Evolutionary conservation across 768 basidiomycete species (phyloP).

Genomic region (Phlegmacium glaucopus): DNA sequence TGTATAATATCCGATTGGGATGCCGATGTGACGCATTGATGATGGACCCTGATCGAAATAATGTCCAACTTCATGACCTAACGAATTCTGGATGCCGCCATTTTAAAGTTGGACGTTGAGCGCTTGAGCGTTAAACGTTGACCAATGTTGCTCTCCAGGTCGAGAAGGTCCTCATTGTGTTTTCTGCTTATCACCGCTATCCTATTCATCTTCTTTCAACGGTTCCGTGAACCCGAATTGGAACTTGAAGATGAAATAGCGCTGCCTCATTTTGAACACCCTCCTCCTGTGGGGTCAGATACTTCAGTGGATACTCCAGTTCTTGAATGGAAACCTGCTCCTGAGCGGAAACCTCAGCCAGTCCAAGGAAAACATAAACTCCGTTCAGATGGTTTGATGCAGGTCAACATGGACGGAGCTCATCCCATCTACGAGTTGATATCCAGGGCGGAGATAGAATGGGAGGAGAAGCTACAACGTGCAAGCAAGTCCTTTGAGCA

Average conservation of each 20-base stretch:
- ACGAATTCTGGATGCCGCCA: too few relatives aligned
- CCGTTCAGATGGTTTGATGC: slow-evolving; percentile 37
- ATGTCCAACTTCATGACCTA: too few relatives aligned
- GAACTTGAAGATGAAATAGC: background rate
- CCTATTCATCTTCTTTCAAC: slow-evolving; percentile 2
- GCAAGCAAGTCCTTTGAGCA: slow-evolving; percentile 75
- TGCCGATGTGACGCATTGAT: too few relatives aligned
- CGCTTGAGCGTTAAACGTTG: too few relatives aligned
- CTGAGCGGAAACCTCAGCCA: background rate
- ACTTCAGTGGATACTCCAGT: background rate
- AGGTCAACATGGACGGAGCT: slow-evolving; percentile 34
- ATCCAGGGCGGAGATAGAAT: slow-evolving; percentile 63
- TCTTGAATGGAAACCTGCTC: background rate
- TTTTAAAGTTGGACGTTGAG: too few relatives aligned
- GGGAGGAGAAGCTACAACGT: slow-evolving; percentile 50
- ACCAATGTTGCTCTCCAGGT: slow-evolving; percentile 9
- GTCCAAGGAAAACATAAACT: slow-evolving; percentile 29
- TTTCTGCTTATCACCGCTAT: slow-evolving; percentile 6
- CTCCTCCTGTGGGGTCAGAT: background rate
- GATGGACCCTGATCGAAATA: too few relatives aligned
- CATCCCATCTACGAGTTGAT: slow-evolving; percentile 84
- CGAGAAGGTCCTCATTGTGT: slow-evolving; percentile 5
- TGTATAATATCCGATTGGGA: too few relatives aligned
- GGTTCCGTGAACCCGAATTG: slow-evolving; percentile 1
- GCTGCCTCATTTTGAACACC: background rate